A percentile compares a stretch with the other conserved stretches of the same genome.
phyloP scores from a whole-genome alignment of 805 yeast genomes.

The Metschnikowia cerradonensis region DNA sequence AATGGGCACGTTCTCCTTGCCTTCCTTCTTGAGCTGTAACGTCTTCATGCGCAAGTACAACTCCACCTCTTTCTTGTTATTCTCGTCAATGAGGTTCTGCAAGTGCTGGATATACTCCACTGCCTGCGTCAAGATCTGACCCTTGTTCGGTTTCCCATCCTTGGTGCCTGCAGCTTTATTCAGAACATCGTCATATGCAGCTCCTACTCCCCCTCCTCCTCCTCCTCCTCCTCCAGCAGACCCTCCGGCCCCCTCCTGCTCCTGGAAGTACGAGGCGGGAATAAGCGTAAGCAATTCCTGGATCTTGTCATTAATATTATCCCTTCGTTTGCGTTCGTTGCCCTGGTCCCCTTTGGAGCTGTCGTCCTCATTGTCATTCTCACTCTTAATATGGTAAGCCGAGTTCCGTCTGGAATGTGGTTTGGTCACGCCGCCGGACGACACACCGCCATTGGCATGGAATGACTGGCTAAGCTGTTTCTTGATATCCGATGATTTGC shows the following conservation, averaged over 20 bases:
- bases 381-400: constrained; percentile 22
- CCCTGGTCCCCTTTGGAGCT: constrained; percentile 30
- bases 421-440: constrained; percentile 32
- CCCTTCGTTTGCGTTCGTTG: constrained; percentile 40
- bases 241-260: constrained; percentile 20
- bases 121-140: constrained; percentile 71
- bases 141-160: constrained; percentile 83
- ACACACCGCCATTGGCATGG: constrained; percentile 14
- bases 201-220: neutral
- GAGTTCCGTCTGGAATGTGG: constrained; percentile 38
- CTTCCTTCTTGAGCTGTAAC: constrained; percentile 45
- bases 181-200: constrained; percentile 6
- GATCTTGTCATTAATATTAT: constrained; percentile 42
- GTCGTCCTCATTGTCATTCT: constrained; percentile 21
- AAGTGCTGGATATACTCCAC: constrained; percentile 66
- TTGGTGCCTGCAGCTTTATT: constrained; percentile 51
- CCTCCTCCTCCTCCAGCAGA: constrained; percentile 12
- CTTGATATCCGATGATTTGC: constrained; percentile 35
- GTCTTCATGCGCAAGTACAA: constrained; percentile 56
- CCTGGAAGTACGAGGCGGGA: constrained; percentile 34
- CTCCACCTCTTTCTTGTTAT: constrained; percentile 76
- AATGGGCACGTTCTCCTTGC: constrained; percentile 37
- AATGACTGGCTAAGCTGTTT: constrained; percentile 40
- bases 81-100: constrained; percentile 72
- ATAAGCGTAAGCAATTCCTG: constrained; percentile 39